Percentiles rank a stretch among this genome's conserved stretches.
phyloP scores from a whole-genome alignment of 2,329 filamentous ascomycete species.

The Fusarium piperis region DNA sequence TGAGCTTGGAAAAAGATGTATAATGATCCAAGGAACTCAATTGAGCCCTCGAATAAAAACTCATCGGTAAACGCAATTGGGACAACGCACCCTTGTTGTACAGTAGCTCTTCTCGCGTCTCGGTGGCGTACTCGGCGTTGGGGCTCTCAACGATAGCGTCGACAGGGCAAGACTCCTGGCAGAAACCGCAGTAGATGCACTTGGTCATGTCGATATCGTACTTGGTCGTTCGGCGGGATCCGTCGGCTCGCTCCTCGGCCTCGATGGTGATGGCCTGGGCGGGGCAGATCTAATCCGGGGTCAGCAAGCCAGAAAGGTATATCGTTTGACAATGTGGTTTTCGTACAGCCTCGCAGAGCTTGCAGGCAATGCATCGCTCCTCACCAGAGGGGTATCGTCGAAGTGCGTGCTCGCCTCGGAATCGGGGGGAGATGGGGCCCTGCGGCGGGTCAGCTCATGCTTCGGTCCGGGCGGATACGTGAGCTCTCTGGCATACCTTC shows the following conservation, averaged over 20 bases:
- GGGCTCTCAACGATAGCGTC: conserved; percentile 82
- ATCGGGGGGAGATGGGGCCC: conserved; percentile 96
- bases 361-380: conserved; percentile 99
- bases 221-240: conserved; percentile 91
- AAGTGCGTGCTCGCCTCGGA: conserved; percentile 97
- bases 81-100: conserved; percentile 83
- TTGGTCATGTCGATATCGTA: conserved; percentile 99
- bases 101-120: conserved; percentile 87
- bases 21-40: neutral
- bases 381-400: conserved; percentile 96
- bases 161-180: conserved; percentile 98
- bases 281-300: conserved; percentile 76
- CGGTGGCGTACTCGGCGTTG: conserved; percentile 71
- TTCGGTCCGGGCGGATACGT: neutral
- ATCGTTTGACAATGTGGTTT: too few species aligned
- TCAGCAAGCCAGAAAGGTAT: too few species aligned
- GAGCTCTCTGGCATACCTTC: conserved; percentile 66
- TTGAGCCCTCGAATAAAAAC: neutral
- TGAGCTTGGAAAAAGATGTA: neutral
- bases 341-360: conserved; percentile 91
- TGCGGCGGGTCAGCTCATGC: conserved; percentile 44
- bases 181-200: conserved; percentile 99
- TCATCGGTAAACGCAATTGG: neutral
- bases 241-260: conserved; percentile 96
- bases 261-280: conserved; percentile 99